Conservation (phyloP, 1,284 basidiomycete species). For the Omphalotus olearius region DNA sequence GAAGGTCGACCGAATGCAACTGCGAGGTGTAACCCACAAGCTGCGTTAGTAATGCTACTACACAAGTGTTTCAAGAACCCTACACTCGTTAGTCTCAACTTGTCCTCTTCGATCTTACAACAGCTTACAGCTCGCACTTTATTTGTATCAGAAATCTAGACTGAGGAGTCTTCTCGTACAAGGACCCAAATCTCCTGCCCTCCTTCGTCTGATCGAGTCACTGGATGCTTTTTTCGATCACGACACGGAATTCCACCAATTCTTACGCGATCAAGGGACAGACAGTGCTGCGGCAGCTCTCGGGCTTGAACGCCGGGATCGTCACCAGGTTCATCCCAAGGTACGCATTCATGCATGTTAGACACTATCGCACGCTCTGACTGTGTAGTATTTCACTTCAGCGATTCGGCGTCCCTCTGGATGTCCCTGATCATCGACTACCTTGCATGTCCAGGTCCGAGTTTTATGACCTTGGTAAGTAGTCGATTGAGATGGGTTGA, state of each 20-base stretch:
- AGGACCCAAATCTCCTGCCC: conserved; percentile 26
- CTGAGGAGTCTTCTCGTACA: conserved; percentile 17
- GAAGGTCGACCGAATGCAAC: conserved; percentile 23
- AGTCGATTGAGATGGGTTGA: not conserved
- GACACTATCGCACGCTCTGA: not conserved
- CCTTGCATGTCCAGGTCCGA: conserved; percentile 30
- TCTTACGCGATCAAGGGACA: conserved; percentile 24
- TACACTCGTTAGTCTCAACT: conserved; percentile 20
- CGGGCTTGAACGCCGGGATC: conserved; percentile 24
- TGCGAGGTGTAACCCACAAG: conserved; percentile 27
- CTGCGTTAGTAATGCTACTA: conserved; percentile 25
- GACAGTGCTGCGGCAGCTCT: conserved; percentile 19
- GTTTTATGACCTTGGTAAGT: conserved; percentile 35
- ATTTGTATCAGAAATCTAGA: conserved; percentile 14
- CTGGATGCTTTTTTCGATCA: conserved; percentile 37
- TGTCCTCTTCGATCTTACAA: not conserved
- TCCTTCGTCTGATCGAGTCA: conserved; percentile 30
- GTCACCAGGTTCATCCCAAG: conserved; percentile 31
- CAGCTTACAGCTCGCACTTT: conserved; percentile 4
- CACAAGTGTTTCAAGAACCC: conserved; percentile 27
- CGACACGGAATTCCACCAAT: conserved; percentile 29
- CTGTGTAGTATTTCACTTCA: conserved; percentile 12
- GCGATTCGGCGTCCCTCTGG: conserved; percentile 31
- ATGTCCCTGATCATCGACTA: conserved; percentile 24
- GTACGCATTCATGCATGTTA: conserved; percentile 17